Evolutionary conservation across 148 eudicot species (phyloP), one percentile per base, ranked within the genome.

Genomic region (Beta vulgaris): DNA sequence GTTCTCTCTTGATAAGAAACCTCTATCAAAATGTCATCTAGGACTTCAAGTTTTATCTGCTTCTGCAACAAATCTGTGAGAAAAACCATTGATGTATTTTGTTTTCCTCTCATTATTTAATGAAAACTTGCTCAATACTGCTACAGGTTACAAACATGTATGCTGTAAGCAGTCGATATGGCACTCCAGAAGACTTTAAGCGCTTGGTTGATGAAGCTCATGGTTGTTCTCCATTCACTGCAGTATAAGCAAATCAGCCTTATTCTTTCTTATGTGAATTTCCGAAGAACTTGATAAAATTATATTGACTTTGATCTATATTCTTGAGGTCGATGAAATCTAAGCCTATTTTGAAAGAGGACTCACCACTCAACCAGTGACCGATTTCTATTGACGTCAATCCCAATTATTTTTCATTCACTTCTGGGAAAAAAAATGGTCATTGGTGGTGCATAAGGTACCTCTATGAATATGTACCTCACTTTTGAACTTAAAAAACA

Each of bases 111-210:
- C 44, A 21, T 53, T 31, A 6, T 43, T 65, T 70, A 36, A 6
- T 73, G 28, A 21, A 28, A 57, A 43, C 48, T 69, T 43, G 72
- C 36, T 48, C 34, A 66, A 82, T 77, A 68, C 72, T 55, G 75
- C 48, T 82, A 80, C 91, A 95, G 97, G 94, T 86, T 29, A 91
- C 97, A 62, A 95, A 95, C 83, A 86, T 92, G 84, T 95, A 75
- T 84, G 99, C 99, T 82, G 96, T 91, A 76, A 92, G 97, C 84
- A 92, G 99, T 83, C 97, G 99, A 76, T 95, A 82, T 84, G 99
- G 99, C 69, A 95, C 94, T 67, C 99, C 99, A 65, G 97, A 95
- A 72, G 99, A 95, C 76, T 95, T 95, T 85, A 95, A 95, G 90
- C 94, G 80, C 39, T 84, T 92, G 88, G 96, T 95, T 72, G 99